Conservation (phyloP, 2,329 filamentous ascomycete genomes). For the Cordyceps cicadae region DNA sequence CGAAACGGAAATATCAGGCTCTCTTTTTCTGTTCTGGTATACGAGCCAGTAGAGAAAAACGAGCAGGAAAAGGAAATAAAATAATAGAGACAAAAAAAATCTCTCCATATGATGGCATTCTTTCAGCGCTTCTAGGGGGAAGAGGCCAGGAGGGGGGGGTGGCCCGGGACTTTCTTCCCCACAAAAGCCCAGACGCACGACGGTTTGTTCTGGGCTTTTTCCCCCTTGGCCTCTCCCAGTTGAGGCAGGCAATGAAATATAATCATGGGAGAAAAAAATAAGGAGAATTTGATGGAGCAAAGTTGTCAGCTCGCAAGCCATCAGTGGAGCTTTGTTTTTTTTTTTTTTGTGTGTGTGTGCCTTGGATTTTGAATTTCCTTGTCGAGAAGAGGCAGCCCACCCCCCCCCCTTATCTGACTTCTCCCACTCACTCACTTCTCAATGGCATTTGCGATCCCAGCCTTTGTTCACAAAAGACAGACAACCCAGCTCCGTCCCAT, state of each 20-base stretch:
- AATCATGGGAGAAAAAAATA: neutral
- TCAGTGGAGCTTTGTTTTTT: neutral
- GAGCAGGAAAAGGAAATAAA: neutral
- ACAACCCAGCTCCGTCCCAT: neutral
- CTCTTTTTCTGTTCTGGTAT: neutral
- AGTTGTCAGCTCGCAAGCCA: neutral
- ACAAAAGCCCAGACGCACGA: neutral
- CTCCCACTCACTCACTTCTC: neutral
- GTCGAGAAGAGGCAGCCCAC: neutral
- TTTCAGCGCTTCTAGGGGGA: neutral
- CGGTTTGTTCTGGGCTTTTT: neutral
- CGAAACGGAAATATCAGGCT: constrained; percentile 1
- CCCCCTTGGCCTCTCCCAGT: neutral
- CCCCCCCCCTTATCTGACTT: neutral
- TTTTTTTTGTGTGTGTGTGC: neutral
- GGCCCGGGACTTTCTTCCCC: neutral
- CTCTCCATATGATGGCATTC: neutral
- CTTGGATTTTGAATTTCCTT: neutral
- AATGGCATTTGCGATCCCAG: neutral
- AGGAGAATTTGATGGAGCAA: neutral
- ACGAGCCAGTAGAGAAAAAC: neutral
- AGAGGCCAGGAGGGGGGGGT: neutral
- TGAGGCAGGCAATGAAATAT: neutral
- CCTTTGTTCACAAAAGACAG: neutral
- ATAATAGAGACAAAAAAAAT: neutral